These are phyloP conservation scores for Manihot esculenta DNA, from an alignment of 441 rosid genomes.

Conservation along the genomic window DNA sequence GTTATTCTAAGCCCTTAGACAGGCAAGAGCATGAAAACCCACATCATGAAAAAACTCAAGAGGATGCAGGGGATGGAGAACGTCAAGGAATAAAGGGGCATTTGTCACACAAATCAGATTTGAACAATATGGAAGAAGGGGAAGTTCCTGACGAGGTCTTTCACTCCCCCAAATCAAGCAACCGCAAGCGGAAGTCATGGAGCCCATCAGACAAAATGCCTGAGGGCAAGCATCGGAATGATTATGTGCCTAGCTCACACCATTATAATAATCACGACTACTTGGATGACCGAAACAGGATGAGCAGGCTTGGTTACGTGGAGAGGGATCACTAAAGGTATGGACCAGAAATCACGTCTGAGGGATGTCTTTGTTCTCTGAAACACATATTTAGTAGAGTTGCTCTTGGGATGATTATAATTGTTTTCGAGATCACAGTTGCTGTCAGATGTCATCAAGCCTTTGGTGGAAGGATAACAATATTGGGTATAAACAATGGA, in stretches of 20 bases:
- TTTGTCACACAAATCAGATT: constrained; percentile 23
- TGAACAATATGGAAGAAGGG: constrained; percentile 43
- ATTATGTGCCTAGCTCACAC: constrained; percentile 21
- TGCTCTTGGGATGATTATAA: not conserved
- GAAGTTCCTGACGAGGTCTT: constrained; percentile 33
- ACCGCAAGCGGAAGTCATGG: constrained; percentile 36
- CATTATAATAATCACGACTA: constrained; percentile 26
- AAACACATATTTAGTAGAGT: not conserved
- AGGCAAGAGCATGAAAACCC: constrained; percentile 27
- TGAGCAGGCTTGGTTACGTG: constrained; percentile 30
- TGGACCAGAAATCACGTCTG: constrained; percentile 34
- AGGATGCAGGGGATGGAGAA: constrained; percentile 30
- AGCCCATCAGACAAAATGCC: constrained; percentile 31
- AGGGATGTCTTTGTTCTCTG: not conserved
- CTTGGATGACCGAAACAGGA: constrained; percentile 32
- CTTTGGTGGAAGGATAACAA: not conserved
- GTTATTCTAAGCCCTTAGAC: constrained; percentile 41
- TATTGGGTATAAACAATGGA: not conserved
- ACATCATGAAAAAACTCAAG: constrained; percentile 27
- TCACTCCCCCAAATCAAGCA: constrained; percentile 37
- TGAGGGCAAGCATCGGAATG: constrained; percentile 37
- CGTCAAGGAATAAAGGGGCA: constrained; percentile 23
- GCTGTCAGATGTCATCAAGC: not conserved
- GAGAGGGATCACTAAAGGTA: constrained; percentile 46
- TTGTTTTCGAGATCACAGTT: not conserved